Percentiles rank a stretch among this genome's conserved stretches.
These are phyloP conservation scores for Solanum paucissectum DNA, from an alignment of 257 asterid genomes.

Conservation along the genomic window DNA sequence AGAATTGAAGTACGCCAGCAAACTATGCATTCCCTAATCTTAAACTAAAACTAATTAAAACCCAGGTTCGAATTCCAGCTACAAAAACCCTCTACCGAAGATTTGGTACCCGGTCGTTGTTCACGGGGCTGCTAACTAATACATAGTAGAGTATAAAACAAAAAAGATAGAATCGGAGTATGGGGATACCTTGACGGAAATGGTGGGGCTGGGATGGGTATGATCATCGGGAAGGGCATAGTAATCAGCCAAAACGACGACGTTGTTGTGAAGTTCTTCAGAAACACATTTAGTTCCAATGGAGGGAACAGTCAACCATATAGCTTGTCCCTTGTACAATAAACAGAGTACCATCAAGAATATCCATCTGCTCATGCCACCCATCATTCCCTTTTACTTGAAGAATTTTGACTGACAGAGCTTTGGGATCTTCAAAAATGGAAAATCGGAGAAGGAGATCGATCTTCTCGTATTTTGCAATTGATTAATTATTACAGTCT, in stretches of 20 bases:
- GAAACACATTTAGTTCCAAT: slow-evolving; percentile 76
- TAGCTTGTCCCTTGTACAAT: slow-evolving; percentile 31
- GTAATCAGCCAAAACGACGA: slow-evolving; percentile 79
- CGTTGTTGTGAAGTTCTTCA: slow-evolving; percentile 80
- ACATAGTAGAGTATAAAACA: not conserved
- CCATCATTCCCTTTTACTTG: slow-evolving; percentile 16
- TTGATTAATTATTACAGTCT: not conserved
- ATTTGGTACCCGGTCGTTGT: not conserved
- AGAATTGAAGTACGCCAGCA: not conserved
- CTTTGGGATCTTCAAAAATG: not conserved
- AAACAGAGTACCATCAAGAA: slow-evolving; percentile 17
- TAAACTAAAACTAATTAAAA: not conserved
- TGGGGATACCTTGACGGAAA: slow-evolving; percentile 63
- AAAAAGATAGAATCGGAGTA: not conserved
- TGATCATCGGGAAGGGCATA: slow-evolving; percentile 69
- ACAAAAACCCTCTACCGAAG: not conserved
- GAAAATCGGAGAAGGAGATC: not conserved
- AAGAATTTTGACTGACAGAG: not conserved
- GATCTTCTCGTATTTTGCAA: not conserved
- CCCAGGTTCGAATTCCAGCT: not conserved
- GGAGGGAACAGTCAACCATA: slow-evolving; percentile 73
- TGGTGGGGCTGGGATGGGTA: slow-evolving; percentile 44
- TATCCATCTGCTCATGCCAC: slow-evolving; percentile 13
- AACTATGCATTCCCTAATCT: not conserved
- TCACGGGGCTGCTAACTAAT: not conserved